A percentile compares a stretch with the other conserved stretches of the same genome.
Conservation (phyloP, 805 yeast species). For the Scheffersomyces ergatensis region DNA sequence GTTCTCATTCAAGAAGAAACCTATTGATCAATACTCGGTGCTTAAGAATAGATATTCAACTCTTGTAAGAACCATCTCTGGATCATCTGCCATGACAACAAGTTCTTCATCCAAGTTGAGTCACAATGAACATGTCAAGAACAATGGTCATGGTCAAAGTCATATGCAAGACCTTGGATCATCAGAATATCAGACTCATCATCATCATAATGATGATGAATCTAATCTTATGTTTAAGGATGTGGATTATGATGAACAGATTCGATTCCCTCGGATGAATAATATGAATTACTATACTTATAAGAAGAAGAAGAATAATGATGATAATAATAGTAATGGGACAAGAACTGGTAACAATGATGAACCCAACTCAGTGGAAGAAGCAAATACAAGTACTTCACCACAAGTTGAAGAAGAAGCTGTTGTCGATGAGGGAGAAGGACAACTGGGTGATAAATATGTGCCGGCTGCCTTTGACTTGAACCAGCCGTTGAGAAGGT, state of each 20-base stretch:
- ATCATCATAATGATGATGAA: not conserved
- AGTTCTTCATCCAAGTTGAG: not conserved
- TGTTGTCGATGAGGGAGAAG: not conserved
- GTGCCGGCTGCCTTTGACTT: constrained; percentile 49
- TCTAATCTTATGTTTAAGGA: constrained; percentile 8
- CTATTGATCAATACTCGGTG: constrained; percentile 14
- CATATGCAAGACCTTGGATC: too few relatives aligned
- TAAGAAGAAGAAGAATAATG: not conserved
- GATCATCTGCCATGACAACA: not conserved
- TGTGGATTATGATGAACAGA: constrained; percentile 51
- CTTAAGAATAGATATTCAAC: constrained; percentile 1
- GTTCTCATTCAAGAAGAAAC: constrained; percentile 31
- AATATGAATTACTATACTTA: constrained; percentile 21
- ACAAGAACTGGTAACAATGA: not conserved
- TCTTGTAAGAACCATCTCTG: not conserved
- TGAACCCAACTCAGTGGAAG: not conserved
- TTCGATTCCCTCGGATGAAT: constrained; percentile 55
- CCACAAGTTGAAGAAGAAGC: not conserved
- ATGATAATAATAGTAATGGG: not conserved
- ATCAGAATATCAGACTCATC: too few relatives aligned
- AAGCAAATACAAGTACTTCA: not conserved
- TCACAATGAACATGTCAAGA: not conserved
- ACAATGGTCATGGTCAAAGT: not conserved
- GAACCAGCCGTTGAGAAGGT: constrained; percentile 34
- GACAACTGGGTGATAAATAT: constrained; percentile 15